Evolutionary conservation across 768 basidiomycete genomes (phyloP).

Genomic region (Auriculariales sp.): DNA sequence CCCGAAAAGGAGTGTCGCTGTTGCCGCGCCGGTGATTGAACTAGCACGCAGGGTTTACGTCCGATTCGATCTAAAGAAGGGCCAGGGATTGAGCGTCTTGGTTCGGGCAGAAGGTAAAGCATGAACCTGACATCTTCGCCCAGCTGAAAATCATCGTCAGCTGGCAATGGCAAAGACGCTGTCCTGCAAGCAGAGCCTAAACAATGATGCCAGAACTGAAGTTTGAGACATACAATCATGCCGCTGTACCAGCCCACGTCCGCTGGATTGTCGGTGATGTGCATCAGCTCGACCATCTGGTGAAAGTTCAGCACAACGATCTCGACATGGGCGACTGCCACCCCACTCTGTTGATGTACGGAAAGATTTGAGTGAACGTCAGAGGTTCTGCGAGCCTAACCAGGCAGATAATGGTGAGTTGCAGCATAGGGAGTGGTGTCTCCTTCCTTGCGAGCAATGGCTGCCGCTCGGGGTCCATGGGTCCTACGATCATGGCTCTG

Average conservation of each 20-base stretch:
- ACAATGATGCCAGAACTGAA: background rate
- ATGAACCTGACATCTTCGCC: constrained; percentile 41
- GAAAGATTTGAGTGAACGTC: constrained; percentile 31
- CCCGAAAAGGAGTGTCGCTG: constrained; percentile 42
- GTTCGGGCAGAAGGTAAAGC: background rate
- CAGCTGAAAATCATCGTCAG: constrained; percentile 47
- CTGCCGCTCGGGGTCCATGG: too few relatives aligned
- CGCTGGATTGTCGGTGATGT: constrained; percentile 41
- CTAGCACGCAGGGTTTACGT: constrained; percentile 46
- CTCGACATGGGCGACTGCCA: background rate
- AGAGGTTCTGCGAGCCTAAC: constrained; percentile 47
- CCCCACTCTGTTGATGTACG: constrained; percentile 41
- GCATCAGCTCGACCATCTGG: constrained; percentile 44
- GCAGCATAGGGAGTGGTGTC: constrained; percentile 37
- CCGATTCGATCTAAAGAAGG: constrained; percentile 35
- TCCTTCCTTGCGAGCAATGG: constrained; percentile 13
- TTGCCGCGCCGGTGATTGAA: constrained; percentile 22
- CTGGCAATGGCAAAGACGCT: constrained; percentile 51
- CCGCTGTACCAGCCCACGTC: constrained; percentile 58
- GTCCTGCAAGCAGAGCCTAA: constrained; percentile 29
- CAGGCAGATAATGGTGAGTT: constrained; percentile 37
- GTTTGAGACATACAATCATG: constrained; percentile 31
- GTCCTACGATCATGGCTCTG: too few relatives aligned
- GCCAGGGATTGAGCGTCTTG: background rate
- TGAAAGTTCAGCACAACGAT: background rate